These are phyloP conservation scores for Venturia pyrina DNA, from an alignment of 2,329 filamentous ascomycete species.

Conservation along the genomic window DNA sequence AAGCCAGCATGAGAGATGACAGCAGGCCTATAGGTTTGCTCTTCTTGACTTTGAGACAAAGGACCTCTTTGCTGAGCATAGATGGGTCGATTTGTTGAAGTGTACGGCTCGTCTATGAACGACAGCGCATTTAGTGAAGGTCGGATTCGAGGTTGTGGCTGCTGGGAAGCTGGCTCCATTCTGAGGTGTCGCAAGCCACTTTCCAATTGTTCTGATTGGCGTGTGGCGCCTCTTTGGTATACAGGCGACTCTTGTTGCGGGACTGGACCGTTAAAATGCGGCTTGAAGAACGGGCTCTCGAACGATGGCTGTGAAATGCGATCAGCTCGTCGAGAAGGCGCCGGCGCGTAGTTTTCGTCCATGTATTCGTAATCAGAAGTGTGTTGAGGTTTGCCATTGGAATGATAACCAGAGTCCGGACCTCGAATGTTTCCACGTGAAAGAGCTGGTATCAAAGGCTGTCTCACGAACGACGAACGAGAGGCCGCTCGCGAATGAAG, in stretches of 20 bases:
- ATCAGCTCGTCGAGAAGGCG: not conserved
- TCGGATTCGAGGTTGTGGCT: not conserved
- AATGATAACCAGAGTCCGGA: not conserved
- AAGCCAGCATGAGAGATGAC: not conserved
- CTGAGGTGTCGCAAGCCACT: not conserved
- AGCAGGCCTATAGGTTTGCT: not conserved
- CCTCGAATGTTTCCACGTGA: not conserved
- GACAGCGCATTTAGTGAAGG: conserved; percentile 11
- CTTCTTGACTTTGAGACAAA: not conserved
- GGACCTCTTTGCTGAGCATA: not conserved
- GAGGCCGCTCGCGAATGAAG: not conserved
- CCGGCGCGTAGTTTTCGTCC: not conserved
- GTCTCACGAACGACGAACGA: not conserved
- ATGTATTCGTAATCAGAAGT: not conserved
- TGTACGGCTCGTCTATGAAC: conserved; percentile 10
- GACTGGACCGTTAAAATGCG: not conserved
- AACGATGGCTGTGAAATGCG: not conserved
- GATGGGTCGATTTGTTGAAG: conserved; percentile 2
- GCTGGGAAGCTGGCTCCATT: not conserved
- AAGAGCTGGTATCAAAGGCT: not conserved
- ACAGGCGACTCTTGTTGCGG: not conserved
- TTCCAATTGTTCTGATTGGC: not conserved
- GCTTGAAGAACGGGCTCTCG: not conserved
- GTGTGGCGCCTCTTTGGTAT: not conserved
- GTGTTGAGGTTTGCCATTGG: not conserved